Evolutionary conservation across 495 filamentous ascomycete genomes (phyloP).

Genomic region (Margaritispora aquatica): DNA sequence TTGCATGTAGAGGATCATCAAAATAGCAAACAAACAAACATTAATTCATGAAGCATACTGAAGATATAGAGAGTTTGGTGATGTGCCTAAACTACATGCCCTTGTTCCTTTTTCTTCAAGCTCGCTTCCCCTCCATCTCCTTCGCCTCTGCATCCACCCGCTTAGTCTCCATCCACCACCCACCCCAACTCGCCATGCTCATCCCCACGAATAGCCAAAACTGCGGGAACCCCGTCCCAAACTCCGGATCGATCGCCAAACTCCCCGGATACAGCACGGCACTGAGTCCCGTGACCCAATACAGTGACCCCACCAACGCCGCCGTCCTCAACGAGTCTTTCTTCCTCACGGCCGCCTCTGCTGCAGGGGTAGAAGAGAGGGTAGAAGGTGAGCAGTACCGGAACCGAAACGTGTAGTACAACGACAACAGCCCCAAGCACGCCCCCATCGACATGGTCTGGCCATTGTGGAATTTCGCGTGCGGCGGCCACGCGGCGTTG

Average conservation of each 20-base stretch:
- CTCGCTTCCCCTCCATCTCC: background rate
- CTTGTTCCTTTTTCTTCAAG: no score
- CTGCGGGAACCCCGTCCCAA: constrained; percentile 45
- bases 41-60: no score
- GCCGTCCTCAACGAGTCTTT: constrained; percentile 32
- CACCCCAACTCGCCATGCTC: constrained; percentile 24
- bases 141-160: no score
- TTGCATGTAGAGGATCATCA: constrained; percentile 9
- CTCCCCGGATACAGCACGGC: constrained; percentile 44
- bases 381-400: no score
- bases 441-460: constrained; percentile 48
- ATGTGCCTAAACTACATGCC: no score
- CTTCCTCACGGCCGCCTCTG: constrained; percentile 8
- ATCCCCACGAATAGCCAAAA: constrained; percentile 30
- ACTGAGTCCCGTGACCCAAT: constrained; percentile 43
- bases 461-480: constrained; percentile 52
- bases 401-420: constrained; percentile 50
- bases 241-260: constrained; percentile 47
- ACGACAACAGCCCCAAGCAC: constrained; percentile 35
- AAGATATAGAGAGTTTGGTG: no score
- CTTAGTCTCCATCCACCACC: constrained; percentile 8
- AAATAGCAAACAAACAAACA: background rate
- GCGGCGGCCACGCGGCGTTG: constrained; percentile 49
- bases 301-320: constrained; percentile 39
- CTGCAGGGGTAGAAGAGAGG: no score